Percentiles rank a stretch among this genome's conserved stretches.
phyloP scores from a whole-genome alignment of 495 filamentous ascomycete species.

The Apodospora peruviana region DNA sequence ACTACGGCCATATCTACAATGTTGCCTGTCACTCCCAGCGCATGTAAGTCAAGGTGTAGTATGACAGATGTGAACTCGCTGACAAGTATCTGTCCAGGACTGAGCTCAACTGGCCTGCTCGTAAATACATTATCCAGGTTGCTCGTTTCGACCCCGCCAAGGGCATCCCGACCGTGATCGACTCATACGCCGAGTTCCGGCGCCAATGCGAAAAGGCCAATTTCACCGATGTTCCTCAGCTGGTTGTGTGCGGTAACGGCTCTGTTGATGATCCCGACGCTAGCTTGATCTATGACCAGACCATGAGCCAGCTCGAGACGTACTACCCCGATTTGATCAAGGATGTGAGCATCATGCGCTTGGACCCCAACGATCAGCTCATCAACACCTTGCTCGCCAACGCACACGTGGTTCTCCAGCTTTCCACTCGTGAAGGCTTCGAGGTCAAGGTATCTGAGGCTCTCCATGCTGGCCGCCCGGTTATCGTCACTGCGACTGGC shows the following conservation, averaged over 20 bases:
- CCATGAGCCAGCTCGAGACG: slow-evolving; percentile 59
- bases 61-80: not conserved
- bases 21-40: slow-evolving; percentile 52
- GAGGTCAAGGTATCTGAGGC: slow-evolving; percentile 89
- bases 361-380: slow-evolving; percentile 73
- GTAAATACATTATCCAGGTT: slow-evolving; percentile 76
- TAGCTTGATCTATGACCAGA: slow-evolving; percentile 64
- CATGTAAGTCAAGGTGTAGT: slow-evolving; percentile 37
- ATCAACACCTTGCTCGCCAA: slow-evolving; percentile 76
- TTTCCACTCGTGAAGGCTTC: slow-evolving; percentile 81
- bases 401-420: slow-evolving; percentile 68
- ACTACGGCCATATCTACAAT: slow-evolving; percentile 75
- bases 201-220: slow-evolving; percentile 45
- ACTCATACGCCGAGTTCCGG: slow-evolving; percentile 71
- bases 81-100: slow-evolving; percentile 39
- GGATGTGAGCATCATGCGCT: slow-evolving; percentile 69
- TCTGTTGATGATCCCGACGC: slow-evolving; percentile 85
- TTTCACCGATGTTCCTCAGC: slow-evolving; percentile 56
- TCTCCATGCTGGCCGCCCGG: slow-evolving; percentile 75
- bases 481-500: slow-evolving; percentile 73
- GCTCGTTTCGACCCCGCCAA: slow-evolving; percentile 86
- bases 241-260: slow-evolving; percentile 71
- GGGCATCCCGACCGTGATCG: slow-evolving; percentile 75
- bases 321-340: slow-evolving; percentile 42
- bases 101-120: slow-evolving; percentile 60